phyloP scores from a whole-genome alignment of 2,329 filamentous ascomycete genomes.

The Hypoxylon sp. region DNA sequence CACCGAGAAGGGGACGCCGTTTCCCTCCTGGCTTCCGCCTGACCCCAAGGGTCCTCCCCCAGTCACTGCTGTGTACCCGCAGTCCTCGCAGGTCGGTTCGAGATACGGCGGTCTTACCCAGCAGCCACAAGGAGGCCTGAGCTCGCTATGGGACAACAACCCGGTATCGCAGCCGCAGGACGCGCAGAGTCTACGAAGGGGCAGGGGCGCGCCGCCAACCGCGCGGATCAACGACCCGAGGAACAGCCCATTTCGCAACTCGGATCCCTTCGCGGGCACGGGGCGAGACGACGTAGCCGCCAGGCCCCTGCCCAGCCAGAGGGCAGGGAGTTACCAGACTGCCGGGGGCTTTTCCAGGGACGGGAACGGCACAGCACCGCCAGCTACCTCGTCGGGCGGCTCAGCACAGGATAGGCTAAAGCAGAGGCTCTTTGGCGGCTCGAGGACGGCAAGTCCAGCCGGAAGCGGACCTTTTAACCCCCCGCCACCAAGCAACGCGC shows the following conservation, averaged over 20 bases:
- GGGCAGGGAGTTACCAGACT: conserved; percentile 77
- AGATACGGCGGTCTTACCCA: conserved; percentile 60
- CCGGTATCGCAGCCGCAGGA: conserved; percentile 47
- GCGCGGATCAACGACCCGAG: conserved; percentile 43
- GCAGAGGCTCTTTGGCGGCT: conserved; percentile 76
- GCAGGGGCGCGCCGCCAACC: conserved; percentile 49
- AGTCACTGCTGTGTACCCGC: conserved; percentile 60
- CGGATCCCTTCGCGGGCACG: conserved; percentile 41
- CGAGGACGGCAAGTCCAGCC: conserved; percentile 64
- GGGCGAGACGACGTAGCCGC: conserved; percentile 53
- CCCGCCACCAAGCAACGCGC: conserved; percentile 40
- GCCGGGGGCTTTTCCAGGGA: conserved; percentile 43
- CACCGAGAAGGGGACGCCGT: conserved; percentile 80
- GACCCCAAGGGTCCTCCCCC: conserved; percentile 79
- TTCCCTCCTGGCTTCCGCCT: conserved; percentile 87
- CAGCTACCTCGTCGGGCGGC: conserved; percentile 51
- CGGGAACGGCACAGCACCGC: conserved; percentile 47
- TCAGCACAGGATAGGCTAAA: conserved; percentile 84
- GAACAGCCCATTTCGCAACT: conserved; percentile 48
- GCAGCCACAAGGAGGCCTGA: conserved; percentile 52
- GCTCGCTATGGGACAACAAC: conserved; percentile 66
- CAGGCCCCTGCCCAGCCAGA: conserved; percentile 74
- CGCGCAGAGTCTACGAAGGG: conserved; percentile 56
- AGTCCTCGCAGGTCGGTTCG: conserved; percentile 58
- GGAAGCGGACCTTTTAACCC: conserved; percentile 58